Percentiles rank a stretch among this genome's conserved stretches.
Evolutionary conservation across 2,329 filamentous ascomycete genomes (phyloP).

Genomic region (Neonectria sp.): DNA sequence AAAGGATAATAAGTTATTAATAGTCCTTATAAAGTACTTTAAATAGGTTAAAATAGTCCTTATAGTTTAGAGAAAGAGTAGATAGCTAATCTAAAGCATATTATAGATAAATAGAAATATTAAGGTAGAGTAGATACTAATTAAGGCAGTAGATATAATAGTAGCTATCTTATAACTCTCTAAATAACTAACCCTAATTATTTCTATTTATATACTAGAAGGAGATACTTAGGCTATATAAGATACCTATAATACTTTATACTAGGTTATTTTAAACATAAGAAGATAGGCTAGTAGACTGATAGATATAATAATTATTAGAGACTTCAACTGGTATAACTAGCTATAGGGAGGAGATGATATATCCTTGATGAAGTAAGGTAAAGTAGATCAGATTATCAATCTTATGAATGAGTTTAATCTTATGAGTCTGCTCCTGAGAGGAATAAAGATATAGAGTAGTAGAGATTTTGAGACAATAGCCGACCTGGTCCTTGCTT

Average conservation of each 20-base stretch:
- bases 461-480: conserved; percentile 40
- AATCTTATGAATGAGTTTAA: conserved; percentile 30
- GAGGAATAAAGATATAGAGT: conserved; percentile 54
- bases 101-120: conserved; percentile 24
- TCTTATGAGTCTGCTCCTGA: conserved; percentile 52
- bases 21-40: conserved; percentile 9
- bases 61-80: conserved; percentile 13
- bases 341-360: conserved; percentile 32
- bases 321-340: too few species aligned
- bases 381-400: conserved; percentile 47
- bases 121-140: conserved; percentile 21
- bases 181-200: too few species aligned
- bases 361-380: conserved; percentile 42
- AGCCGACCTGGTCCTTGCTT: conserved; percentile 45
- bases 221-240: too few species aligned
- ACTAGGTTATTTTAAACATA: too few species aligned
- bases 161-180: too few species aligned
- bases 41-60: conserved; percentile 19
- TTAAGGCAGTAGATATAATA: too few species aligned
- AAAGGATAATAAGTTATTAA: conserved; percentile 17
- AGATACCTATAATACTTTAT: too few species aligned
- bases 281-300: too few species aligned
- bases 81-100: conserved; percentile 21
- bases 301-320: too few species aligned
- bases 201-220: too few species aligned